phyloP scores from a whole-genome alignment of 257 asterid genomes.

The Craterostigma plantagineum region DNA sequence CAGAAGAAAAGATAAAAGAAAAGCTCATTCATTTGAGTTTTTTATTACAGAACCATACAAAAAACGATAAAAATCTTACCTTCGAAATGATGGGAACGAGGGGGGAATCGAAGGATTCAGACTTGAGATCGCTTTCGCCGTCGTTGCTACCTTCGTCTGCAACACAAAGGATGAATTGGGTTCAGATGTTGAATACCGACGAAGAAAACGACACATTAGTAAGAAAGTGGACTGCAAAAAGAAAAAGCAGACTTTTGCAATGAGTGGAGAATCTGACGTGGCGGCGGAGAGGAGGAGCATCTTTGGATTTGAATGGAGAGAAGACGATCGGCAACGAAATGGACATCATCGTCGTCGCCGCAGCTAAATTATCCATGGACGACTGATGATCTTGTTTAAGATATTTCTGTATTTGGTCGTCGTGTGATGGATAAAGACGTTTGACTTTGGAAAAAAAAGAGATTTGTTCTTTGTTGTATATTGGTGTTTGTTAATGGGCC shows the following conservation, averaged over 20 bases:
- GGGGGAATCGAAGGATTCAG: slow-evolving; percentile 19
- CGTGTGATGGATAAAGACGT: too few species aligned
- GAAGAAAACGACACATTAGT: not conserved
- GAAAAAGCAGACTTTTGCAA: slow-evolving; percentile 33
- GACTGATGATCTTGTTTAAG: too few species aligned
- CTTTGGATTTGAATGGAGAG: slow-evolving; percentile 23
- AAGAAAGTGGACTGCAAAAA: too few species aligned
- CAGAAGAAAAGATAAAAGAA: not conserved
- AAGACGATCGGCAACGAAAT: slow-evolving; percentile 33
- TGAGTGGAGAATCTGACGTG: slow-evolving; percentile 37
- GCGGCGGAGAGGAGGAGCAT: slow-evolving; percentile 23
- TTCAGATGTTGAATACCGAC: not conserved
- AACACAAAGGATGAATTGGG: not conserved
- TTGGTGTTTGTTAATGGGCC: too few species aligned
- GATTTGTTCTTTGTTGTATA: too few species aligned
- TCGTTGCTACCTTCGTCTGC: slow-evolving; percentile 19
- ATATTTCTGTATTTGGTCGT: too few species aligned
- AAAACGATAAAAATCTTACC: slow-evolving; percentile 14
- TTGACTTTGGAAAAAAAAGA: too few species aligned
- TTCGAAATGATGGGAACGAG: slow-evolving; percentile 43
- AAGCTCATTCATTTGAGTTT: too few species aligned
- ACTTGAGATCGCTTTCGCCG: slow-evolving; percentile 34
- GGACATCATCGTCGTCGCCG: too few species aligned
- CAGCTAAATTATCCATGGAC: not conserved
- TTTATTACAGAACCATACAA: not conserved